These are phyloP conservation scores for Psilocybe azurescens DNA, from an alignment of 768 basidiomycete genomes.

Conservation along the genomic window DNA sequence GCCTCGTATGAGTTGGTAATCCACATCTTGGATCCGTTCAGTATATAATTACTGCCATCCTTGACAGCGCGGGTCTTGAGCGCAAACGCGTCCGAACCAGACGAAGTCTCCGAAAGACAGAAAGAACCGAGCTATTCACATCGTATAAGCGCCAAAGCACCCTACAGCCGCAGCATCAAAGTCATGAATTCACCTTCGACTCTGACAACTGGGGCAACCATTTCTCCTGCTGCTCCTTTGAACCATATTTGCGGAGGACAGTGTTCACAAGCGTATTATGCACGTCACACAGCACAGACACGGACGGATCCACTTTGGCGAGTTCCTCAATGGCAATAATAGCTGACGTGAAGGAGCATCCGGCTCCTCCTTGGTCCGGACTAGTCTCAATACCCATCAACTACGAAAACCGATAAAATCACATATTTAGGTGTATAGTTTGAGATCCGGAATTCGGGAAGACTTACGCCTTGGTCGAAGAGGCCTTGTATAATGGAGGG, in stretches of 20 bases:
- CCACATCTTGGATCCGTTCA: constrained; percentile 99
- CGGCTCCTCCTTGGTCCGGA: constrained; percentile 83
- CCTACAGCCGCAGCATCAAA: not conserved
- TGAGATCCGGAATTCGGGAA: constrained; percentile 2
- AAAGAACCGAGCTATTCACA: constrained; percentile 85
- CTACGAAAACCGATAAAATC: constrained; percentile 41
- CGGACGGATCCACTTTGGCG: constrained; percentile 94
- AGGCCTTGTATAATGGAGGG: constrained; percentile 82
- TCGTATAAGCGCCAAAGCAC: not conserved
- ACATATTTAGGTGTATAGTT: not conserved
- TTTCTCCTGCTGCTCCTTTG: constrained; percentile 82
- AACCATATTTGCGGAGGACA: constrained; percentile 86
- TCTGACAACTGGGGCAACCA: constrained; percentile 87
- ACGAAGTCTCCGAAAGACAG: constrained; percentile 90
- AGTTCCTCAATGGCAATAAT: constrained; percentile 98
- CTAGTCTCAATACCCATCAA: constrained; percentile 98
- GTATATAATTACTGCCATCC: constrained; percentile 82
- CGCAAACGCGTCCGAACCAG: constrained; percentile 97
- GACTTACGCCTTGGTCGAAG: constrained; percentile 91
- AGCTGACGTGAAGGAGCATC: constrained; percentile 91
- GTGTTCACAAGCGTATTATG: constrained; percentile 99
- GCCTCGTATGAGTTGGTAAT: constrained; percentile 96
- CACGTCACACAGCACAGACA: constrained; percentile 96
- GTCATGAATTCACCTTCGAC: constrained; percentile 58
- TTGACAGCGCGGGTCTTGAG: constrained; percentile 91